Evolutionary conservation across 805 yeast species (phyloP).

Genomic region (Metschnikowia matae): DNA sequence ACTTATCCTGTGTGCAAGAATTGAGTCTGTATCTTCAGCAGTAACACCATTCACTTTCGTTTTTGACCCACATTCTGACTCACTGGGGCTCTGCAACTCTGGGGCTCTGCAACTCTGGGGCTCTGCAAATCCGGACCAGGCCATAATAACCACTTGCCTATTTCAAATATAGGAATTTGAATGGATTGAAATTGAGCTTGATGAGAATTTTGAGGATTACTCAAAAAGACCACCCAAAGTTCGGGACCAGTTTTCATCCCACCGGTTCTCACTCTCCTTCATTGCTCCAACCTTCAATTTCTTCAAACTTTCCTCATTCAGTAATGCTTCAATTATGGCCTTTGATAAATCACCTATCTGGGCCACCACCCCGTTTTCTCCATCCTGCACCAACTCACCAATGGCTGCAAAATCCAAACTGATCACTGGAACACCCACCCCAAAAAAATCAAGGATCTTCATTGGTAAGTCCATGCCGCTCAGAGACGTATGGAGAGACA

Average conservation of each 20-base stretch:
- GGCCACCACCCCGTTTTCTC: slow-evolving; percentile 59
- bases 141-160: no score
- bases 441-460: slow-evolving; percentile 96
- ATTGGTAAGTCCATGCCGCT: slow-evolving; percentile 94
- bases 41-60: no score
- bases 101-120: no score
- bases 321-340: slow-evolving; percentile 25
- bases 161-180: no score
- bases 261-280: slow-evolving; percentile 59
- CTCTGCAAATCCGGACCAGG: no score
- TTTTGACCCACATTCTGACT: no score
- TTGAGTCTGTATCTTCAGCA: no score
- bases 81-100: no score
- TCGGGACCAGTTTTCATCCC: slow-evolving; percentile 72
- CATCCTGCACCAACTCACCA: slow-evolving; percentile 67
- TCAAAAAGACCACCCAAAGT: slow-evolving; percentile 36
- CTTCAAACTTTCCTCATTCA: slow-evolving; percentile 28
- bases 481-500: slow-evolving; percentile 86
- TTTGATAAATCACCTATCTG: slow-evolving; percentile 21
- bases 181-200: no score
- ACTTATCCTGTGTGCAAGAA: no score
- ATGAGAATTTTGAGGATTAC: no score
- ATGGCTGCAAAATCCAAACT: slow-evolving; percentile 75
- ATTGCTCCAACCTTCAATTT: slow-evolving; percentile 65
- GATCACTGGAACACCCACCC: slow-evolving; percentile 90